Conservation (phyloP, 2,329 filamentous ascomycete genomes). For the Claviceps arundinis region DNA sequence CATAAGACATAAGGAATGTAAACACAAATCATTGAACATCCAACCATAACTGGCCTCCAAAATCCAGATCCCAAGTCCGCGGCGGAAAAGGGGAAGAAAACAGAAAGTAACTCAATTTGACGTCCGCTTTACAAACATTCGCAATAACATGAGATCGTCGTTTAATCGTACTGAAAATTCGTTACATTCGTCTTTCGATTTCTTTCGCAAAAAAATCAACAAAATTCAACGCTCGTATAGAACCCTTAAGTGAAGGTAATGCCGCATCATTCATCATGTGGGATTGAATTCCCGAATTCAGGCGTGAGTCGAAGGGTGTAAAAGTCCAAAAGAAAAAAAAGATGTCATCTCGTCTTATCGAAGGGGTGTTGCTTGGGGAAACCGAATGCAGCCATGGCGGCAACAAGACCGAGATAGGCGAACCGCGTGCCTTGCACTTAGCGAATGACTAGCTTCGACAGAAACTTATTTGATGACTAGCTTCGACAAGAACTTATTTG, state of each 20-base stretch:
- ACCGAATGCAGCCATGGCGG: not conserved
- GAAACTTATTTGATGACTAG: constrained; percentile 95
- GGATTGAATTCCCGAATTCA: constrained; percentile 13
- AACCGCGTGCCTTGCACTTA: constrained; percentile 38
- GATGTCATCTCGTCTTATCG: not conserved
- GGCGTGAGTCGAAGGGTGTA: constrained; percentile 15
- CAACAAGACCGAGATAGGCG: not conserved
- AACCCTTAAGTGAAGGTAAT: too few relatives aligned
- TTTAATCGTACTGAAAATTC: constrained; percentile 17
- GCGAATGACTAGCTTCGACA: constrained; percentile 92
- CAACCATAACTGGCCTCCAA: not conserved
- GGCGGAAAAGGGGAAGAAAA: not conserved
- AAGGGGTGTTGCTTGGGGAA: too few relatives aligned
- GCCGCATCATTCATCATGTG: too few relatives aligned
- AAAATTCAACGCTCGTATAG: not conserved
- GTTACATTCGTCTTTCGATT: constrained; percentile 9
- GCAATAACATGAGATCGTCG: constrained; percentile 14
- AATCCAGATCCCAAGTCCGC: not conserved
- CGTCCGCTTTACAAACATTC: not conserved
- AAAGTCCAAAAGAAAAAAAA: constrained; percentile 12
- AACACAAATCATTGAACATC: constrained; percentile 13
- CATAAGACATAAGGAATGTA: constrained; percentile 9
- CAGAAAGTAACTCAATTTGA: not conserved
- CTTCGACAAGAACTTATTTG: constrained; percentile 94
- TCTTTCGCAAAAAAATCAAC: too few relatives aligned